Percentiles rank a stretch among this genome's conserved stretches.
phyloP scores from a whole-genome alignment of 2,329 filamentous ascomycete species.

The Colletotrichum tanaceti region DNA sequence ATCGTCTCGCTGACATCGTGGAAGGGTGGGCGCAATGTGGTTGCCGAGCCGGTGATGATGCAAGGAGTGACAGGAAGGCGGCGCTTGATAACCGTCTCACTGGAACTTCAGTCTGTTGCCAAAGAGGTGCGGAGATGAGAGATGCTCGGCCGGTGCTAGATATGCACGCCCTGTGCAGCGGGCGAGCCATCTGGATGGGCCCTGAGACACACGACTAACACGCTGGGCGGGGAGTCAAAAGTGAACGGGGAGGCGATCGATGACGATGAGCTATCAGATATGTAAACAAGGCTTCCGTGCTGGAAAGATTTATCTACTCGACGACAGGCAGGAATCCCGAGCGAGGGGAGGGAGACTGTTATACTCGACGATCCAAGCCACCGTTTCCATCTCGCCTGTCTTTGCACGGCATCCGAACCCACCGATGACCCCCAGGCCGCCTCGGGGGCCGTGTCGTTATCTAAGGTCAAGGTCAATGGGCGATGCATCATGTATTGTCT shows the following conservation, averaged over 20 bases:
- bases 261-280: not conserved
- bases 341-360: slow-evolving; percentile 1
- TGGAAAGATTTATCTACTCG: not conserved
- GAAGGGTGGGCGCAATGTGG: not conserved
- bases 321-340: not conserved
- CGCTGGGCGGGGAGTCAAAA: not conserved
- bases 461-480: not conserved
- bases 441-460: slow-evolving; percentile 4
- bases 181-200: slow-evolving; percentile 11
- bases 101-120: not conserved
- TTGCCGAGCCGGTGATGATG: not conserved
- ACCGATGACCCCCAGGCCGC: not conserved
- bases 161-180: slow-evolving; percentile 1
- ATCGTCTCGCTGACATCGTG: slow-evolving; percentile 41
- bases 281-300: too few species aligned
- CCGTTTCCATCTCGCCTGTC: slow-evolving; percentile 2
- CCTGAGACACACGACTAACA: slow-evolving; percentile 5
- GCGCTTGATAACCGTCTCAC: not conserved
- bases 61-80: not conserved
- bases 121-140: not conserved
- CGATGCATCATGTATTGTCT: slow-evolving; percentile 12
- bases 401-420: slow-evolving; percentile 7
- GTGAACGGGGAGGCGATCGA: not conserved
- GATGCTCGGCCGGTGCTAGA: not conserved
- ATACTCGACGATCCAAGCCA: slow-evolving; percentile 3